These are phyloP conservation scores for Naganishia antarctica DNA, from an alignment of 768 basidiomycete species.

Conservation along the genomic window DNA sequence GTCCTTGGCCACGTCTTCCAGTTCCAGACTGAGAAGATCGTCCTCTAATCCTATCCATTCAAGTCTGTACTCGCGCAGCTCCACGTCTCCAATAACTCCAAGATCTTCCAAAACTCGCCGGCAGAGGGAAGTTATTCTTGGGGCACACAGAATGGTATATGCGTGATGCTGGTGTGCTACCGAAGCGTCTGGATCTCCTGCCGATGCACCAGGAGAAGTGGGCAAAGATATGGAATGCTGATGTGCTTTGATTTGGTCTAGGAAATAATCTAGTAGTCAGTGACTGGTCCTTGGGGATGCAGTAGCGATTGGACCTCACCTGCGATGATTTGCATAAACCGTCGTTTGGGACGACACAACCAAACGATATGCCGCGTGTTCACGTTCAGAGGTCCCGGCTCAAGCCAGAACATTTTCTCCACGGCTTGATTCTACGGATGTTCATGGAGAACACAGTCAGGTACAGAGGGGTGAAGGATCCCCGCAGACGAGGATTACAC, in stretches of 20 bases:
- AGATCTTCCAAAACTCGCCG: conserved; percentile 85
- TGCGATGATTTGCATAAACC: conserved; percentile 80
- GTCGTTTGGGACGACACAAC: conserved; percentile 80
- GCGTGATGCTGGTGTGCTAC: conserved; percentile 57
- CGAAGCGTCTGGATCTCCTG: neutral
- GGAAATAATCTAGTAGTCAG: neutral
- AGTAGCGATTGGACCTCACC: no score
- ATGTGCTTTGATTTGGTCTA: conserved; percentile 88
- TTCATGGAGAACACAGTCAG: conserved; percentile 16
- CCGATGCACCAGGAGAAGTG: conserved; percentile 48
- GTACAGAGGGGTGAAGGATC: neutral
- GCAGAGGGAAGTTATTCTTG: conserved; percentile 78
- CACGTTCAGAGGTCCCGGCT: conserved; percentile 75
- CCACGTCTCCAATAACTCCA: conserved; percentile 94
- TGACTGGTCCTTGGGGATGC: no score
- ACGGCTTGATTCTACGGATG: conserved; percentile 83
- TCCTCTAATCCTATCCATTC: conserved; percentile 91
- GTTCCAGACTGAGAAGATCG: conserved; percentile 85
- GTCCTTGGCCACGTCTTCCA: conserved; percentile 77
- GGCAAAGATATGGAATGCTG: conserved; percentile 48
- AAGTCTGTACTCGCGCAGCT: conserved; percentile 70
- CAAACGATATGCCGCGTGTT: conserved; percentile 86
- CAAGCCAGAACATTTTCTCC: conserved; percentile 99
- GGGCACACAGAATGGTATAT: conserved; percentile 84
- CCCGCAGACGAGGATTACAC: neutral